Base-by-base conservation (phyloP, 2,329 filamentous ascomycete species). In the Lasiodiplodia gonubiensis region DNA sequence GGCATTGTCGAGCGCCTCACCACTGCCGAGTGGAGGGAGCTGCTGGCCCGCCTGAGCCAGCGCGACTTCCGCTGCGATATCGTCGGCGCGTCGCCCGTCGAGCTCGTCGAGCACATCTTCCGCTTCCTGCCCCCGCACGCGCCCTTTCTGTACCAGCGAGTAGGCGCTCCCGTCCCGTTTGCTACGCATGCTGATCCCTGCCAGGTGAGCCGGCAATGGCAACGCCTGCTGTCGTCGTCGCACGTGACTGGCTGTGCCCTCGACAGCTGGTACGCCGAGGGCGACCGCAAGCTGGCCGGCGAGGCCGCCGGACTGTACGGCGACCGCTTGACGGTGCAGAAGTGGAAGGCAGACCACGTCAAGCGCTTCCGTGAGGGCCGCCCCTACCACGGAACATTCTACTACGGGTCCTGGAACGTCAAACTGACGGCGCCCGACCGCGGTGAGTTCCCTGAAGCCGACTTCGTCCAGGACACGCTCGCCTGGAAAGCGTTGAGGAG, bases 71-170 rank as follows among this genome's bases (percentile, higher is more conserved):
- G 72, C 12, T 68, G 66, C 55, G 79, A 81, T 68, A 74, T 79
- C 39, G 64, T 81, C 37, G 73, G 71, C n/a, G 68, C 46, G 0
- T 69, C 81, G 42, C 80, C 80, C 5, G 18, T 77, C 16, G 80
- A 82, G 71, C 70, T 82, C 8, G 71, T 78, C 6, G 71, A 75
- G 23, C 68, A 74, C 5, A 65, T 81, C 18, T 79, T 81, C 68
- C 67, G 68, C 37, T 70, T 78, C 71, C 59, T 81, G 67, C 76
- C 76, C 51, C 59, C 71, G 52, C 42, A 74, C 54, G 70, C 73
- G 4, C 67, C 73, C 2, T 78, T 74, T 66, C 74, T 70, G 51
- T 68, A 75, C 25, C 76, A 76, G 68, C 51, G 49, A 11, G 75
- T 78, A 39, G 53, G 64, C 64, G 30, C 10, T 5, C 67, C 42